phyloP scores from a whole-genome alignment of 768 basidiomycete genomes.

The Mycena olivaceomarginata region DNA sequence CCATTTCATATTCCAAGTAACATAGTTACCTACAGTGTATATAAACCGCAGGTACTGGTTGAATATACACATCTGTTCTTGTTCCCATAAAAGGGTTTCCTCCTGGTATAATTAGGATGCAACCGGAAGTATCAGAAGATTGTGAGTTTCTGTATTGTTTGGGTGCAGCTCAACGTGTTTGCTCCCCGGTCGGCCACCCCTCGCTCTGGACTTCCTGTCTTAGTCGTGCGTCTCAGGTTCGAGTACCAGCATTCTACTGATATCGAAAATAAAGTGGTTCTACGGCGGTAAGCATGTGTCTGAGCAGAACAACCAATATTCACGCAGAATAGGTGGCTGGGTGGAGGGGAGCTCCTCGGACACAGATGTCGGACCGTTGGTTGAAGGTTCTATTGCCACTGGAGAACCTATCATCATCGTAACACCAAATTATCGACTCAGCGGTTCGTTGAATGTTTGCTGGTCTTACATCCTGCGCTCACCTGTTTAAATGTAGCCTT shows the following conservation, averaged over 20 bases:
- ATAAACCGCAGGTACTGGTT: too few species aligned
- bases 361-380: slow-evolving; percentile 47
- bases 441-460: background rate
- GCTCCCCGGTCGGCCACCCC: background rate
- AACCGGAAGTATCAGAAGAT: slow-evolving; percentile 26
- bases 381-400: slow-evolving; percentile 53
- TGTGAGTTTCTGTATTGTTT: slow-evolving; percentile 1
- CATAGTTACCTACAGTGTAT: too few species aligned
- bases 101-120: background rate
- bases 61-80: too few species aligned
- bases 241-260: background rate
- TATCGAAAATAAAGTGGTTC: slow-evolving; percentile 21
- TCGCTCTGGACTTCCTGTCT: slow-evolving; percentile 10
- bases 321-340: slow-evolving; percentile 23
- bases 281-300: slow-evolving; percentile 15
- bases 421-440: slow-evolving; percentile 12
- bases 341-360: slow-evolving; percentile 49
- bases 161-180: slow-evolving; percentile 24
- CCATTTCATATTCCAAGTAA: too few species aligned
- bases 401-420: slow-evolving; percentile 48
- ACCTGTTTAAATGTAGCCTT: slow-evolving; percentile 17
- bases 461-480: background rate
- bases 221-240: slow-evolving; percentile 22
- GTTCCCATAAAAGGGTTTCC: too few species aligned
- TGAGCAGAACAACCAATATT: background rate